Evolutionary conservation across 2,329 filamentous ascomycete genomes (phyloP).

Genomic region (Lomentospora prolificans): DNA sequence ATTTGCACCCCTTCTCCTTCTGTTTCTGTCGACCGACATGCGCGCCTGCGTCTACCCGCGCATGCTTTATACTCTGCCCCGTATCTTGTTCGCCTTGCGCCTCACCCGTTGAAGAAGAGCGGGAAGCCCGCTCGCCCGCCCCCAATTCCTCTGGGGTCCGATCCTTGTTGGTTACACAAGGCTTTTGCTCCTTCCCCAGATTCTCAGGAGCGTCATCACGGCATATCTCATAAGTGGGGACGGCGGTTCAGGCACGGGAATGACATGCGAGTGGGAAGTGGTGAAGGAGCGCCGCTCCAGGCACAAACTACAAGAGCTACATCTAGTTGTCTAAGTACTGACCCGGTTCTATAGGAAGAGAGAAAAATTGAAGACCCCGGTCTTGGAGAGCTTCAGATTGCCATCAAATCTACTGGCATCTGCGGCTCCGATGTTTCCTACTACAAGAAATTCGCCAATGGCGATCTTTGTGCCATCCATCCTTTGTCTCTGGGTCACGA

Average conservation of each 20-base stretch:
- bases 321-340: conserved; percentile 12
- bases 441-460: conserved; percentile 64
- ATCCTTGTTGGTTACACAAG: conserved; percentile 7
- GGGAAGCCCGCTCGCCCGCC: conserved; percentile 1
- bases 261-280: conserved; percentile 9
- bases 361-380: conserved; percentile 37
- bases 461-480: conserved; percentile 55
- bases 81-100: neutral
- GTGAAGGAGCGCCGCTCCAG: conserved; percentile 11
- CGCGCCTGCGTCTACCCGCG: neutral
- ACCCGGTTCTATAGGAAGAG: conserved; percentile 30
- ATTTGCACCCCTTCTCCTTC: neutral
- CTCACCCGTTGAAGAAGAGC: conserved; percentile 14
- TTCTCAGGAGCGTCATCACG: neutral
- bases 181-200: neutral
- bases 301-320: neutral
- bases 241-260: neutral
- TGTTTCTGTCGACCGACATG: neutral
- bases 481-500: conserved; percentile 58
- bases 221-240: neutral
- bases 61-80: neutral
- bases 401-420: conserved; percentile 56
- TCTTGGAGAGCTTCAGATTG: conserved; percentile 51
- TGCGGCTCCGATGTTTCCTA: conserved; percentile 63
- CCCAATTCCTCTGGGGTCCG: neutral